Base-by-base conservation (phyloP, 2,329 filamentous ascomycete species). In the Diplodia mutila region DNA sequence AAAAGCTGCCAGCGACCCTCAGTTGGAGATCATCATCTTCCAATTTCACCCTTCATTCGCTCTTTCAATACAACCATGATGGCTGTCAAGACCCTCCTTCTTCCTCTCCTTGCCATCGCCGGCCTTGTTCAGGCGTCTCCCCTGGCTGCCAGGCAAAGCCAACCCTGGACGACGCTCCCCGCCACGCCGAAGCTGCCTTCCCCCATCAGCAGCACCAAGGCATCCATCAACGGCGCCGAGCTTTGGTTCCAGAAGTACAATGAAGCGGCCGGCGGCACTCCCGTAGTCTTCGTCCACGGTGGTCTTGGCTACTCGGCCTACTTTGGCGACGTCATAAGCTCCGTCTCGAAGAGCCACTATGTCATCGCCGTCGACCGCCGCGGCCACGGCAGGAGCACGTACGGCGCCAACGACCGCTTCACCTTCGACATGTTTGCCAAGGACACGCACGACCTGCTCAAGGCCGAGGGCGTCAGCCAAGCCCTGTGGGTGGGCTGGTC, bases 171-270 rank as follows among this genome's bases (percentile, higher is more conserved):
- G 18, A 79, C 75, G 3, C 77, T 82, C 1, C 80, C 80, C 1
- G 42, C 75, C 0, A 82, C 80, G 0, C 80, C 80, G 29, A 69
- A 72, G 0, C 73, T 82, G 2, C 80, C 80, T 18, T 66, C 72
- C 0, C 78, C 77, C n/a, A 75, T 80, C 69, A 73, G 68, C 66
- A 74, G 71, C 4, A 68, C 69, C 3, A 73, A 71, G 5, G 74
- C 71, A 12, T 57, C 71, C 7, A 74, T 80, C 70, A 80, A 81
- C 67, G 76, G 78, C 49, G 80, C 77, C 11, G 71, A 80, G 8
- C 76, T 82, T 23, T 82, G 80, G 80, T 77, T 74, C 71, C 79
- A 80, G 68, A 76, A 79, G 70, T 82, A 81, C 74, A 81, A 80
- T 66, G 73, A 78, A 34, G 55, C 72, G 8, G 73, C 75, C 3